Evolutionary conservation across 305 asterid species (phyloP).

Genomic region (Solanum hybrid): DNA sequence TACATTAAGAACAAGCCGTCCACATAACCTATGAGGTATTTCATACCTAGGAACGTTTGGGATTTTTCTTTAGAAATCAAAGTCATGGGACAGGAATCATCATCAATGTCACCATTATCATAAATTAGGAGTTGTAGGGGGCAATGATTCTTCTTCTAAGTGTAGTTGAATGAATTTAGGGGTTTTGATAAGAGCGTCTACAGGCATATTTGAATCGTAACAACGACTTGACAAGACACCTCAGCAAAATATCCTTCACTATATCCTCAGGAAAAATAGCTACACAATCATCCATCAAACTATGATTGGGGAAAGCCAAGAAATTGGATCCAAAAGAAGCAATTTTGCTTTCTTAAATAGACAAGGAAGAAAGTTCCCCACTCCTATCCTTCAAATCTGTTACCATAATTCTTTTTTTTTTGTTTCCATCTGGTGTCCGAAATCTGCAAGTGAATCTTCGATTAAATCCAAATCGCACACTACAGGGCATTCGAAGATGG

Average conservation of each 20-base stretch:
- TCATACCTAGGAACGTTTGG: not conserved
- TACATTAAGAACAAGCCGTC: not conserved
- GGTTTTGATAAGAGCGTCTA: not conserved
- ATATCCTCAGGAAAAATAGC: not conserved
- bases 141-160: not conserved
- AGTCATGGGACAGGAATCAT: not conserved
- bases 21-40: not conserved
- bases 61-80: not conserved
- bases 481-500: rapidly evolving
- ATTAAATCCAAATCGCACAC: rapidly evolving
- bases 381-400: not conserved
- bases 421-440: rapidly evolving
- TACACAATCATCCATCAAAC: not conserved
- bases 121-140: not conserved
- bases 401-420: not conserved
- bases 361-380: not conserved
- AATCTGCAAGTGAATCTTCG: rapidly evolving
- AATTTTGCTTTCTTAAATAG: not conserved
- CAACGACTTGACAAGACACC: not conserved
- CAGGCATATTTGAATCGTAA: not conserved
- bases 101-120: not conserved
- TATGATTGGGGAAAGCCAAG: not conserved
- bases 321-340: not conserved
- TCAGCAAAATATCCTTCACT: not conserved
- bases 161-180: not conserved